Evolutionary conservation across 495 filamentous ascomycete genomes (phyloP).

Genomic region (Opeltia flavorubescens): DNA sequence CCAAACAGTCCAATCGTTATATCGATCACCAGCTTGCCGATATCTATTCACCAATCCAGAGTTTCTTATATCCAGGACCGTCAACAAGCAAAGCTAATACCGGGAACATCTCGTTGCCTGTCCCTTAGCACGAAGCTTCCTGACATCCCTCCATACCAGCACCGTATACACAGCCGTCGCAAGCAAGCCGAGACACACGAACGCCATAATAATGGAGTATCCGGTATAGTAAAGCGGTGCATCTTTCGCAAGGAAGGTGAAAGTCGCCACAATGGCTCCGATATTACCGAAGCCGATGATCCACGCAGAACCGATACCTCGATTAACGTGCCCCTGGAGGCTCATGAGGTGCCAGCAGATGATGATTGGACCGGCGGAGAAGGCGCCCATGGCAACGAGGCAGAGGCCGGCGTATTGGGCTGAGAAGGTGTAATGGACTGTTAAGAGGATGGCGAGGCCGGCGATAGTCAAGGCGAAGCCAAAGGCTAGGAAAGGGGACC

Average conservation of each 20-base stretch:
- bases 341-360: constrained; percentile 25
- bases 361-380: constrained; percentile 17
- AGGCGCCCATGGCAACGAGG: constrained; percentile 16
- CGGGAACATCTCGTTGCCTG: too few relatives aligned
- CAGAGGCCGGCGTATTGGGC: constrained; percentile 37
- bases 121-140: neutral
- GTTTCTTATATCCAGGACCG: too few relatives aligned
- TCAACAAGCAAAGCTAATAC: too few relatives aligned
- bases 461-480: constrained; percentile 32
- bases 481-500: constrained; percentile 39
- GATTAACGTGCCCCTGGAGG: constrained; percentile 18
- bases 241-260: constrained; percentile 23
- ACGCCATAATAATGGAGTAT: constrained; percentile 18
- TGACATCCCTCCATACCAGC: constrained; percentile 5
- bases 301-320: constrained; percentile 21
- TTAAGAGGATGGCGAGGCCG: constrained; percentile 48
- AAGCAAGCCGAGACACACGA: constrained; percentile 10
- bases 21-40: too few relatives aligned
- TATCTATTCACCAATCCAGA: too few relatives aligned
- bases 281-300: constrained; percentile 22
- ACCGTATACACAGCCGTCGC: constrained; percentile 7
- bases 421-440: constrained; percentile 33
- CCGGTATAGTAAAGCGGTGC: constrained; percentile 23
- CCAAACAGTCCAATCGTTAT: too few relatives aligned
- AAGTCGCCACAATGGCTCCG: constrained; percentile 27